Base-by-base conservation (phyloP, 1,139 yeast genomes). In the Debaryomycetaceae sp. region DNA sequence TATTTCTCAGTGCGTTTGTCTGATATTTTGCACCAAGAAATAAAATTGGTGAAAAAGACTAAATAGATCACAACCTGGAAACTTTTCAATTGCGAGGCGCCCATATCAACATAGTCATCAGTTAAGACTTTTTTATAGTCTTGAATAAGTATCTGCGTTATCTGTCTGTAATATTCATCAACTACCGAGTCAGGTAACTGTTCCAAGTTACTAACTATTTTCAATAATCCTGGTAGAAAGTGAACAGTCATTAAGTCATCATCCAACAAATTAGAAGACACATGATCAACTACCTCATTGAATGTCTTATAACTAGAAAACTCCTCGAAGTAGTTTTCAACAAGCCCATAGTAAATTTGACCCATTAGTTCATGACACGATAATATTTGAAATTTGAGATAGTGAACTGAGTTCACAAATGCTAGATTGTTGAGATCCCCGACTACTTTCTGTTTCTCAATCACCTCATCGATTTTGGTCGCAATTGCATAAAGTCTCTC, bases 301-400 rank as follows among this genome's bases (percentile, higher is more conserved):
- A 79, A 74, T 30, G 67, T 63, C 4, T 50, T 48, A 8, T 58
- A 40, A 1, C 65, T 52, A 14, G 67, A 71, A 33, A 58, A 61
- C 5, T 64, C 47, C 3, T 66, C 50, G 18, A 56, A 48, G 32
- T 71, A 69, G 19, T 63, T 62, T 11, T 70, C 68, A 8, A 73
- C 59, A 39, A 75, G 58, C 9, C 83, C 79, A 52, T 58, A 79
- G 24, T 84, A 62, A 4, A 88, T 65, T 54, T 81, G 85, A 32
- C 92, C 84, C 44, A 91, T 62, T 3, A 74, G 56, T 51, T 87
- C 96, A 56, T 89, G 95, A 50, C 82, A 83, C 37, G 67, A 69
- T 43, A 79, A 73, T 28, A 87, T 63, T 49, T 80, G 81, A 38
- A 77, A 77, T 44, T 87, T 78, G 52, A 85, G 76, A 51, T 76